These are phyloP conservation scores for Fusarium sp. DNA, from an alignment of 2,329 filamentous ascomycete genomes.

Conservation along the genomic window DNA sequence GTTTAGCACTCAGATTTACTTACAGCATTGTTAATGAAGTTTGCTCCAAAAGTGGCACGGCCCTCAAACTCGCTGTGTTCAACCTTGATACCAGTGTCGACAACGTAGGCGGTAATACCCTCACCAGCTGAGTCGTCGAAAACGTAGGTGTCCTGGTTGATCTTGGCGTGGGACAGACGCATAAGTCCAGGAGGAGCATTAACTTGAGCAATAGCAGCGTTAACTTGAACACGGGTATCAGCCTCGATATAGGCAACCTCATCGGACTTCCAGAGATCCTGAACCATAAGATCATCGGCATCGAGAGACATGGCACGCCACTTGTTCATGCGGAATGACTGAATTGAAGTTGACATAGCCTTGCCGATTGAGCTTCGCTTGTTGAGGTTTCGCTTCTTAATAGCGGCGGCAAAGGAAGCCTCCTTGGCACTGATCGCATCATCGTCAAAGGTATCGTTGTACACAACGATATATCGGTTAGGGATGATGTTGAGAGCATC, in stretches of 20 bases:
- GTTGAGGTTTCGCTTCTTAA: constrained; percentile 69
- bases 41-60: constrained; percentile 65
- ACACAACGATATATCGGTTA: constrained; percentile 74
- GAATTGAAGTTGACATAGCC: constrained; percentile 61
- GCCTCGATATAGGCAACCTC: constrained; percentile 68
- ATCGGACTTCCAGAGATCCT: constrained; percentile 60
- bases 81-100: constrained; percentile 73
- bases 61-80: constrained; percentile 69
- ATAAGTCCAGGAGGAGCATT: constrained; percentile 66
- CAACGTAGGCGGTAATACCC: constrained; percentile 71
- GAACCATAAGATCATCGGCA: constrained; percentile 63
- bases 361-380: constrained; percentile 63
- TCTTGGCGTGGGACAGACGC: constrained; percentile 62
- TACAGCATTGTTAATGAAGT: constrained; percentile 63
- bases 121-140: constrained; percentile 66
- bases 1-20: constrained; percentile 39
- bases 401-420: constrained; percentile 59
- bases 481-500: constrained; percentile 62
- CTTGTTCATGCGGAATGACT: constrained; percentile 60
- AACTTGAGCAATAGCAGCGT: constrained; percentile 61
- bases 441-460: constrained; percentile 66
- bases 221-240: constrained; percentile 61
- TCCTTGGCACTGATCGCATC: constrained; percentile 64
- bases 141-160: constrained; percentile 52
- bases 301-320: constrained; percentile 68